Evolutionary conservation across 1,284 basidiomycete species (phyloP).

Genomic region (Clitocybe nebularis): DNA sequence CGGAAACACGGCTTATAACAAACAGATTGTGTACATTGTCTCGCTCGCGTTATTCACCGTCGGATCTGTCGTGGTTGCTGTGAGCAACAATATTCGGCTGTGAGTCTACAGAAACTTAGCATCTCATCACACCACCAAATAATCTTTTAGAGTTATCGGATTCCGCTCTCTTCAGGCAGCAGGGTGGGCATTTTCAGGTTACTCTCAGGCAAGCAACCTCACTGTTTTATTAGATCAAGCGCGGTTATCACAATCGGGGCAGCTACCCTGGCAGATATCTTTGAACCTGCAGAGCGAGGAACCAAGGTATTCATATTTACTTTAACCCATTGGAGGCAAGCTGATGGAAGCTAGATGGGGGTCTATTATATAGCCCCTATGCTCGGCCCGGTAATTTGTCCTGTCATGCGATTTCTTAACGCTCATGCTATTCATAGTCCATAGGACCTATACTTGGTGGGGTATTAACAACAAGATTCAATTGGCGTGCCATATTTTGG

Average conservation of each 20-base stretch:
- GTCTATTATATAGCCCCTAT: slow-evolving; percentile 67
- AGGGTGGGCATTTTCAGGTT: too few relatives aligned
- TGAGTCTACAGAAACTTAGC: slow-evolving; percentile 21
- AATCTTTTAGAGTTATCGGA: slow-evolving; percentile 52
- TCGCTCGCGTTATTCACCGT: slow-evolving; percentile 59
- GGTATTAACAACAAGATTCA: slow-evolving; percentile 60
- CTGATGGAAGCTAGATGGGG: slow-evolving; percentile 49
- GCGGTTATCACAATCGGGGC: slow-evolving; percentile 79
- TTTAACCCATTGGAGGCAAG: not conserved
- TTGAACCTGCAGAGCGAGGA: slow-evolving; percentile 75
- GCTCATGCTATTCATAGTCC: slow-evolving; percentile 26
- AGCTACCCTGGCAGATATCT: slow-evolving; percentile 80
- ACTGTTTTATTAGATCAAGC: slow-evolving; percentile 53
- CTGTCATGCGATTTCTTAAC: too few relatives aligned
- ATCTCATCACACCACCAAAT: slow-evolving; percentile 1
- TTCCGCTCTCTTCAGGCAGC: slow-evolving; percentile 69
- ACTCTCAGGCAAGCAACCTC: too few relatives aligned
- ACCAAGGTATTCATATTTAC: slow-evolving; percentile 38
- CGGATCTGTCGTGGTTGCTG: slow-evolving; percentile 63
- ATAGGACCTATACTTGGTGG: slow-evolving; percentile 75
- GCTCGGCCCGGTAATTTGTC: slow-evolving; percentile 39
- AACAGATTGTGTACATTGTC: slow-evolving; percentile 61
- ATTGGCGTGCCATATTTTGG: slow-evolving; percentile 81
- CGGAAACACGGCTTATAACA: too few relatives aligned
- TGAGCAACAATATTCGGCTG: slow-evolving; percentile 53